These are phyloP conservation scores for Knufia petricola DNA, from an alignment of 2,329 filamentous ascomycete species.

Conservation along the genomic window DNA sequence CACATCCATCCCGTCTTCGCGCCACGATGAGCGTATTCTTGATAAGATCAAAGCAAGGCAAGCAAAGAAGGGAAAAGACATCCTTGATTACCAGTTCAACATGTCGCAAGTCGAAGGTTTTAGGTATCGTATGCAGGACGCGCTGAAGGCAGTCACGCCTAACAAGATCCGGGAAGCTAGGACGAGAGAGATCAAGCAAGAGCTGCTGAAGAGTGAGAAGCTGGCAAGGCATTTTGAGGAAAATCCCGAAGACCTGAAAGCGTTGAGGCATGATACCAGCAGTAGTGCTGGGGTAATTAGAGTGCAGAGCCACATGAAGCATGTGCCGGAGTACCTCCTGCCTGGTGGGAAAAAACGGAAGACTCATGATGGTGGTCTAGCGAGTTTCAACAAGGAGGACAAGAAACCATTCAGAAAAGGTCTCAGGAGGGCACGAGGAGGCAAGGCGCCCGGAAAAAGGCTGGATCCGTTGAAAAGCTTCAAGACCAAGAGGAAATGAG, in stretches of 20 bases:
- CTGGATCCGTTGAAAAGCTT: conserved; percentile 83
- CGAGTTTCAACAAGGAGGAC: conserved; percentile 39
- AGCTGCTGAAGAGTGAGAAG: conserved; percentile 88
- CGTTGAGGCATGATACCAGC: conserved; percentile 84
- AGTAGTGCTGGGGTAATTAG: conserved; percentile 59
- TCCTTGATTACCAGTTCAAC: conserved; percentile 89
- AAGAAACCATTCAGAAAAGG: conserved; percentile 24
- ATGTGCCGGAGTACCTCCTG: conserved; percentile 88
- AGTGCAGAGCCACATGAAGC: conserved; percentile 80
- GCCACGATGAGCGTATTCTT: conserved; percentile 77
- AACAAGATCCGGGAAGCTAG: conserved; percentile 85
- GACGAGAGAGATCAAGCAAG: conserved; percentile 75
- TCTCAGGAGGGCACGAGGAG: conserved; percentile 38
- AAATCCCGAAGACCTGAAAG: conserved; percentile 78
- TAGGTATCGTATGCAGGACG: conserved; percentile 89
- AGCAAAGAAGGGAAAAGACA: conserved; percentile 63
- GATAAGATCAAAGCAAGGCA: conserved; percentile 72
- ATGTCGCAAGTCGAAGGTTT: conserved; percentile 91
- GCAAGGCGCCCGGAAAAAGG: conserved; percentile 37
- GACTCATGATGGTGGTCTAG: conserved; percentile 65
- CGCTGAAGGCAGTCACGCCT: conserved; percentile 77
- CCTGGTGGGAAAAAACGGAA: conserved; percentile 66
- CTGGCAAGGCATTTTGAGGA: conserved; percentile 94
- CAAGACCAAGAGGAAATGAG: conserved; percentile 45
- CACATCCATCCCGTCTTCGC: conserved; percentile 63